Conservation (phyloP, 768 basidiomycete species). For the Pleurotus pulmonarius region DNA sequence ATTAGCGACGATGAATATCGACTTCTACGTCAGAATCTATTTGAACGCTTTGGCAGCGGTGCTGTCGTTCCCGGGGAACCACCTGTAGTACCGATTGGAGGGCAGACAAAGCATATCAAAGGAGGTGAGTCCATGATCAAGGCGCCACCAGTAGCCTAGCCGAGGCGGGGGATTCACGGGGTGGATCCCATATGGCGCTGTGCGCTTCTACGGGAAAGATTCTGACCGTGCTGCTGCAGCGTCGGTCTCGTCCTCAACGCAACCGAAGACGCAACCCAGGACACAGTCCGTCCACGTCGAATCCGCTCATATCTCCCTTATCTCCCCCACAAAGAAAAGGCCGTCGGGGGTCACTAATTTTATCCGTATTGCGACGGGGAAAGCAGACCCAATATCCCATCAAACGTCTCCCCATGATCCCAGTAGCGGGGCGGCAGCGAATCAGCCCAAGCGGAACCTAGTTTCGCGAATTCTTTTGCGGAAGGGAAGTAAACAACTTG, state of each 20-base stretch:
- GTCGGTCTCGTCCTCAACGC: slow-evolving; percentile 19
- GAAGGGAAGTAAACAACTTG: slow-evolving; percentile 2
- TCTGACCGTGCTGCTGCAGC: neutral
- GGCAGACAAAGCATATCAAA: slow-evolving; percentile 36
- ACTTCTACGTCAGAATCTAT: slow-evolving; percentile 77
- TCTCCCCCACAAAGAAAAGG: neutral
- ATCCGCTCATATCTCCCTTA: neutral
- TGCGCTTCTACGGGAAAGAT: neutral
- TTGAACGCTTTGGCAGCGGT: slow-evolving; percentile 69
- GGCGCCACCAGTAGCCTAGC: neutral
- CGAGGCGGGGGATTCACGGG: neutral
- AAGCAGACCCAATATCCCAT: neutral
- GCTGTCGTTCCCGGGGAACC: slow-evolving; percentile 57
- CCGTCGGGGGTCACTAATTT: slow-evolving; percentile 1
- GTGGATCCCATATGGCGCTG: neutral
- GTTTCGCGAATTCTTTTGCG: slow-evolving; percentile 4
- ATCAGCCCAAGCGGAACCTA: slow-evolving; percentile 9
- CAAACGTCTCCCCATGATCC: neutral
- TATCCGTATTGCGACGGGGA: slow-evolving; percentile 7
- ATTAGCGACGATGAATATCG: slow-evolving; percentile 83
- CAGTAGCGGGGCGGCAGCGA: neutral
- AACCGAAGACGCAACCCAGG: slow-evolving; percentile 3
- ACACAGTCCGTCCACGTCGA: slow-evolving; percentile 6
- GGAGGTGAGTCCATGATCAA: slow-evolving; percentile 9
- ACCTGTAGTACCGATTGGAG: slow-evolving; percentile 57